Conservation (phyloP, 441 rosid species). For the Mallotus repandus region DNA sequence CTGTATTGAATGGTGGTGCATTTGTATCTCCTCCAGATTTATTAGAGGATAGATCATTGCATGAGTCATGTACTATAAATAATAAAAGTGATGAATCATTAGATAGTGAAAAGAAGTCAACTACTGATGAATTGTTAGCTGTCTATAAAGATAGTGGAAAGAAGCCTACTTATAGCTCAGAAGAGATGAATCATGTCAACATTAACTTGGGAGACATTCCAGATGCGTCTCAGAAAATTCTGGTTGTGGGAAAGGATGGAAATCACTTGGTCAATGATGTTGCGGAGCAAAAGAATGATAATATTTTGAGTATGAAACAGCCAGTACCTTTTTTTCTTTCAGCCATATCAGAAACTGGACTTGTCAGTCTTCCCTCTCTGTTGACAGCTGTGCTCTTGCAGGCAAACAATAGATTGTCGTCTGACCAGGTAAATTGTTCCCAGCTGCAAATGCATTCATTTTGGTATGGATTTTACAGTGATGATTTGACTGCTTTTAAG, state of each 20-base stretch:
- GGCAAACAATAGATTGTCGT: conserved; percentile 61
- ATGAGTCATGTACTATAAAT: conserved; percentile 30
- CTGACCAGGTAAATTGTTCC: conserved; percentile 54
- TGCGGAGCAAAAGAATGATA: conserved; percentile 32
- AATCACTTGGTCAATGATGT: conserved; percentile 25
- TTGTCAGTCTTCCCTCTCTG: conserved; percentile 78
- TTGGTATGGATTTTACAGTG: background rate
- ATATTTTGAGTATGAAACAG: conserved; percentile 38
- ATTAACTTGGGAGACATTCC: conserved; percentile 20
- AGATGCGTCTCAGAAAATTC: conserved; percentile 30
- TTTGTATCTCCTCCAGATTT: conserved; percentile 28
- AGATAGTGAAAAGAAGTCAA: conserved; percentile 37
- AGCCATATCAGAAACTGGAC: conserved; percentile 74
- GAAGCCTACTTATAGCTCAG: conserved; percentile 27
- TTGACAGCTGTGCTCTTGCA: conserved; percentile 73
- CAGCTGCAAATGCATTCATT: conserved; percentile 4
- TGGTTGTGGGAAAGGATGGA: conserved; percentile 41
- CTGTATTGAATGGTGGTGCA: conserved; percentile 30
- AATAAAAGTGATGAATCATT: conserved; percentile 29
- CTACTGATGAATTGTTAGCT: background rate
- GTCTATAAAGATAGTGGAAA: conserved; percentile 30
- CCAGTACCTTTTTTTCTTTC: conserved; percentile 56
- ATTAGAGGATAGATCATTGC: conserved; percentile 35
- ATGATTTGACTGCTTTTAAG: background rate
- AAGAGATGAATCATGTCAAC: conserved; percentile 28